phyloP scores from a whole-genome alignment of 1,284 basidiomycete genomes.

The Ganoderma boninense region DNA sequence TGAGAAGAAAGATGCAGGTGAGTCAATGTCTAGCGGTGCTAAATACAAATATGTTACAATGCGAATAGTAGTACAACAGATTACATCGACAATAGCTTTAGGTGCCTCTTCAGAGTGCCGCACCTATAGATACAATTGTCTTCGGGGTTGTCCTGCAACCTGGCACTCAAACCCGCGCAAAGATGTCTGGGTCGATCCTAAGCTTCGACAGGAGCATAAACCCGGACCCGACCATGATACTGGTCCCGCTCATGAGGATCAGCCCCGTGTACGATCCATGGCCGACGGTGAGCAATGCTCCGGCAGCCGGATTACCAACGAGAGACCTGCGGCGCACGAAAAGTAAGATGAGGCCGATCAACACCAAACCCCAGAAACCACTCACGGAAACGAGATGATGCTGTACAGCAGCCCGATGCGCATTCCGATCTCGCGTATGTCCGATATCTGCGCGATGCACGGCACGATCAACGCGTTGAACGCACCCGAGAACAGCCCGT shows the following conservation, averaged over 20 bases:
- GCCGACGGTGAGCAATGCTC: constrained; percentile 55
- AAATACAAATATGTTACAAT: constrained; percentile 5
- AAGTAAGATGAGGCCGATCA: not conserved
- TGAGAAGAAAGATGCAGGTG: not conserved
- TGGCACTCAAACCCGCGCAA: constrained; percentile 47
- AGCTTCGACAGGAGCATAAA: constrained; percentile 60
- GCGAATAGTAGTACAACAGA: not conserved
- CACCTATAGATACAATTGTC: constrained; percentile 15
- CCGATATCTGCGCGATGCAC: constrained; percentile 50
- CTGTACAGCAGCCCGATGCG: constrained; percentile 69
- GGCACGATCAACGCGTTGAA: constrained; percentile 45
- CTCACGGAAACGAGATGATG: constrained; percentile 72
- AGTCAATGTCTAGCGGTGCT: not conserved
- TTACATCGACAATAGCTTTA: constrained; percentile 4
- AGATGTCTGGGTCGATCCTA: constrained; percentile 50
- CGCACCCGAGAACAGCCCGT: constrained; percentile 53
- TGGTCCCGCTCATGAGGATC: constrained; percentile 64
- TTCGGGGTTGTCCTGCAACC: not conserved
- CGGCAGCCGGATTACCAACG: constrained; percentile 66
- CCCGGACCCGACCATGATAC: constrained; percentile 61
- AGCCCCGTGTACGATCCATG: constrained; percentile 59
- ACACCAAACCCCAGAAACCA: constrained; percentile 31
- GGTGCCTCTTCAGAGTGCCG: not conserved
- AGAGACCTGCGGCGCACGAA: constrained; percentile 54
- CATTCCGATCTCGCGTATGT: constrained; percentile 61